Conservation (phyloP, 768 basidiomycete genomes). For the Psilocybe cubensis region DNA sequence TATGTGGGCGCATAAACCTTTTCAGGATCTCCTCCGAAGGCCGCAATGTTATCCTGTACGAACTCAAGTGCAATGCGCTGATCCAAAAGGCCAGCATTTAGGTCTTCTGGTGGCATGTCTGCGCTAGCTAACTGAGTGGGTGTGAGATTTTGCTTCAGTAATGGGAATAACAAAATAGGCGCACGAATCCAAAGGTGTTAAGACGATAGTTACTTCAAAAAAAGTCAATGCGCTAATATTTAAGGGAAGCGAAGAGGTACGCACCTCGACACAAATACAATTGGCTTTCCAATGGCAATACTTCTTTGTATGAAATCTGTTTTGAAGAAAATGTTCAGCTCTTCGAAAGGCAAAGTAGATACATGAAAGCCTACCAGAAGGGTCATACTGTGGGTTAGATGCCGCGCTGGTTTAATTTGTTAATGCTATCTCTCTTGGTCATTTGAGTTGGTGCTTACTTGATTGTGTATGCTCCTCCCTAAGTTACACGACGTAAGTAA, state of each 20-base stretch:
- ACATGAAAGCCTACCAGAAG: conserved; percentile 44
- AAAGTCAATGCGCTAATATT: background rate
- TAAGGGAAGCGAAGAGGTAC: conserved; percentile 9
- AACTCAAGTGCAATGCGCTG: conserved; percentile 62
- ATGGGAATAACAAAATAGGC: conserved; percentile 13
- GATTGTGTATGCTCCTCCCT: conserved; percentile 56
- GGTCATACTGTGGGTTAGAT: conserved; percentile 44
- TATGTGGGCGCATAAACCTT: conserved; percentile 38
- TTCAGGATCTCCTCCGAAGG: conserved; percentile 65
- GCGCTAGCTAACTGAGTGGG: conserved; percentile 41
- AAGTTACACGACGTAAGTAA: background rate
- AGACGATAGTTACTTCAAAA: conserved; percentile 54
- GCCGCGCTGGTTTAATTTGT: conserved; percentile 32
- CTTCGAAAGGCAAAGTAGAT: background rate
- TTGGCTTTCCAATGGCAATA: conserved; percentile 47
- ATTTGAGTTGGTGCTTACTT: conserved; percentile 31
- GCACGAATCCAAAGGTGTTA: conserved; percentile 61
- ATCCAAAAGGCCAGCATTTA: conserved; percentile 65
- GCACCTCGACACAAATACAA: conserved; percentile 58
- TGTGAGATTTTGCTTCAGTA: background rate
- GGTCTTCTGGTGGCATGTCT: conserved; percentile 46
- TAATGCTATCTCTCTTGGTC: background rate
- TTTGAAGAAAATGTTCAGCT: background rate
- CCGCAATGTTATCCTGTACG: conserved; percentile 63
- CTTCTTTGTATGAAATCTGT: conserved; percentile 56